phyloP scores from a whole-genome alignment of 345 rosid species.

The Arabidopsis thaliana region TAIR10.1 NC_003074.8:8700501-8701000 shows the following conservation, averaged over 20 bases:
- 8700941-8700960: conserved; percentile 88
- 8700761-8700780: conserved; percentile 86
- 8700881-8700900: conserved; percentile 96
- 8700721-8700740: conserved; percentile 1
- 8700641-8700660: conserved; percentile 72
- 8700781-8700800: conserved; percentile 98
- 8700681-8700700: conserved; percentile 1
- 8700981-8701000: neutral
- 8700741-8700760: conserved; percentile 27
- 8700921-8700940: conserved; percentile 69
- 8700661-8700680: conserved; percentile 68
- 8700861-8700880: conserved; percentile 96
- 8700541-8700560: conserved; percentile 83
- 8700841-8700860: conserved; percentile 88
- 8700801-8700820: conserved; percentile 84
- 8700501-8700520: conserved; percentile 91
- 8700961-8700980: conserved; percentile 75
- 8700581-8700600: conserved; percentile 96
- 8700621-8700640: conserved; percentile 86
- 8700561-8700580: conserved; percentile 93
- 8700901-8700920: conserved; percentile 87
- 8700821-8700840: conserved; percentile 38
- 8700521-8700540: conserved; percentile 94
- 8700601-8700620: conserved; percentile 98
- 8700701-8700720: neutral